Evolutionary conservation across 2,329 filamentous ascomycete species (phyloP).

Genomic region (Xylariaceae sp.): DNA sequence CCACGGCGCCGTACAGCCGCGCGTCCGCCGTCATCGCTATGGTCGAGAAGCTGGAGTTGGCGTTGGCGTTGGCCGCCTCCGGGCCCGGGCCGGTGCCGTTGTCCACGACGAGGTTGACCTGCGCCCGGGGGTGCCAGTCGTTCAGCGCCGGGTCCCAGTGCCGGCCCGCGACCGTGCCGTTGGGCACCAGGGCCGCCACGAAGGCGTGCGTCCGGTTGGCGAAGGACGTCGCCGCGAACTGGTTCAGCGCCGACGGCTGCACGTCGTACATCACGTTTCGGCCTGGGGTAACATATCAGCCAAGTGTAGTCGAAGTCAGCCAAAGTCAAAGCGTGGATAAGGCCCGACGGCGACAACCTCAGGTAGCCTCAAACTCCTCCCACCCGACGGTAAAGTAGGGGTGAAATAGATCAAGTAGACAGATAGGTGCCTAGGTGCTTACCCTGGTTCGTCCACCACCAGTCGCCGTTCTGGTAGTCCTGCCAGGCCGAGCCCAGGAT

Average conservation of each 20-base stretch:
- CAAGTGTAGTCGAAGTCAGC: too few species aligned
- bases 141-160: constrained; percentile 1
- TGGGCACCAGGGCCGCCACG: neutral
- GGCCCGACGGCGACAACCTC: too few species aligned
- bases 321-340: too few species aligned
- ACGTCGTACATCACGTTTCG: constrained; percentile 4
- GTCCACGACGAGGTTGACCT: neutral
- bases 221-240: constrained; percentile 3
- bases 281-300: constrained; percentile 1
- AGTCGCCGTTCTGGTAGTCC: constrained; percentile 5
- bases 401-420: too few species aligned
- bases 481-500: constrained; percentile 4
- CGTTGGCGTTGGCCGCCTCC: too few species aligned
- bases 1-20: neutral
- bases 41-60: neutral
- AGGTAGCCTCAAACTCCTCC: too few species aligned
- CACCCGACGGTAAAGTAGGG: too few species aligned
- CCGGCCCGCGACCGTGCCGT: constrained; percentile 1
- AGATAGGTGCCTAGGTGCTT: neutral
- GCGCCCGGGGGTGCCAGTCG: neutral
- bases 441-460: constrained; percentile 6
- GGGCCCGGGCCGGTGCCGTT: too few species aligned
- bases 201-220: constrained; percentile 1
- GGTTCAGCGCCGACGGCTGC: neutral
- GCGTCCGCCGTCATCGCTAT: neutral